Conservation (phyloP, 768 basidiomycete species). For the Leucogyrophana mollusca region DNA sequence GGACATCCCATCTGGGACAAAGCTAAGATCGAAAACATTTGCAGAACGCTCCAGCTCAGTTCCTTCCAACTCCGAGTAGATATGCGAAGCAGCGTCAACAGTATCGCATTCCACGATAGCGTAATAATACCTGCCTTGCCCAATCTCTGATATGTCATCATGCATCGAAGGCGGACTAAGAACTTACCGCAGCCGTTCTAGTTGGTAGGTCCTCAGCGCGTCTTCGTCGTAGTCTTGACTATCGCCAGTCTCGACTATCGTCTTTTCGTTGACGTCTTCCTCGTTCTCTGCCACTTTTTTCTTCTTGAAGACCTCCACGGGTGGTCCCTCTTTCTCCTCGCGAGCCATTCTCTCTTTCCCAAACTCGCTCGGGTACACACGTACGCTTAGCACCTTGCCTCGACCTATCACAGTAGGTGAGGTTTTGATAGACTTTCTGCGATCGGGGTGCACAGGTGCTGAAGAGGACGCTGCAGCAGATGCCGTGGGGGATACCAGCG, state of each 20-base stretch:
- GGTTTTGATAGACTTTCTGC: constrained; percentile 12
- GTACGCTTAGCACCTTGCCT: constrained; percentile 74
- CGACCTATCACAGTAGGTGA: constrained; percentile 38
- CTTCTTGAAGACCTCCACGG: constrained; percentile 76
- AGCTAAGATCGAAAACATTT: constrained; percentile 93
- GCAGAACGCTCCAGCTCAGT: constrained; percentile 96
- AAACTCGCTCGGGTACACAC: constrained; percentile 91
- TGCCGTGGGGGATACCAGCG: constrained; percentile 67
- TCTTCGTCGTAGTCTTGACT: constrained; percentile 87
- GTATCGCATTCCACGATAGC: constrained; percentile 90
- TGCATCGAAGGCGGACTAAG: not conserved
- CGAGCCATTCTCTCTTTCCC: constrained; percentile 82
- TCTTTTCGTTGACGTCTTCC: constrained; percentile 63
- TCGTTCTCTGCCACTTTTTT: constrained; percentile 34
- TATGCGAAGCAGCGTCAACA: constrained; percentile 69
- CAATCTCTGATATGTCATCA: not conserved
- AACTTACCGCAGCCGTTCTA: constrained; percentile 84
- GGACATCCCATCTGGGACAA: constrained; percentile 85
- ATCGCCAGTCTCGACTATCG: constrained; percentile 62
- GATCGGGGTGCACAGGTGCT: constrained; percentile 15
- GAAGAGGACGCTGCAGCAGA: constrained; percentile 35
- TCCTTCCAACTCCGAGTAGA: constrained; percentile 85
- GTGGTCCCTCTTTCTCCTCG: constrained; percentile 92
- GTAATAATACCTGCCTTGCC: constrained; percentile 79
- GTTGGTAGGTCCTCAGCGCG: constrained; percentile 85